Evolutionary conservation across 2,329 filamentous ascomycete species (phyloP), one percentile per base, ranked within the genome.

Genomic region (Cryphonectria japonica): DNA sequence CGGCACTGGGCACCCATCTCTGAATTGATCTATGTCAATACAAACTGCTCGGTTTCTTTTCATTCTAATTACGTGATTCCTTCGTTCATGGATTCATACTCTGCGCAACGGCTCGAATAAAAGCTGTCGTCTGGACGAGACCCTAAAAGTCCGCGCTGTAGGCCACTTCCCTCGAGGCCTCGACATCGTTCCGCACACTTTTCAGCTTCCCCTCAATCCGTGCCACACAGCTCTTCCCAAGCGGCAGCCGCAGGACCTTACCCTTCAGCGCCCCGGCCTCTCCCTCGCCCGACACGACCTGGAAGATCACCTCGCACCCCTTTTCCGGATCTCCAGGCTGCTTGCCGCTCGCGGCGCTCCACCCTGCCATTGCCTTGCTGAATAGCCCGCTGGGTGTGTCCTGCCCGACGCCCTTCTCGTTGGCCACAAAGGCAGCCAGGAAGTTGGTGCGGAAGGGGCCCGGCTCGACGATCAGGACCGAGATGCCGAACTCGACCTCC

Each of bases 401-500:
- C 34, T 62, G 60, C 14, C 60, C 60, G 13, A 62, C 11, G 16
- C 60, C 60, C 19, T 62, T 37, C 60, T 62, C 60, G 37, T 59
- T 59, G 54, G 54, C 54, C 11, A 59, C 26, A 32, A 59, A 59
- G 29, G 29, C 54, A 2, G 4, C 26, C 54, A 59, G 54, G 14
- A 59, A 59, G 5, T 59, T 59, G 13, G 54, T 59, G 1, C 81
- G 77, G 75, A 83, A 84, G 0, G 76, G 79, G 0, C 83, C 83
- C 0, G 82, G 83, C 73, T 84, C 81, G 1, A 84, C 80, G 39
- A 84, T 76, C 9, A 84, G 73, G 2, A 83, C 79, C 1, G 75
- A 66, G 41, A 59, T 59, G 54, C 54, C 73, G 6, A 76, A 75
- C 0, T 84, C 75, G 26, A 26, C 54, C 54, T 69, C 84, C 83